Conservation (phyloP, 2,329 filamentous ascomycete species). For the Talaromyces sp. region DNA sequence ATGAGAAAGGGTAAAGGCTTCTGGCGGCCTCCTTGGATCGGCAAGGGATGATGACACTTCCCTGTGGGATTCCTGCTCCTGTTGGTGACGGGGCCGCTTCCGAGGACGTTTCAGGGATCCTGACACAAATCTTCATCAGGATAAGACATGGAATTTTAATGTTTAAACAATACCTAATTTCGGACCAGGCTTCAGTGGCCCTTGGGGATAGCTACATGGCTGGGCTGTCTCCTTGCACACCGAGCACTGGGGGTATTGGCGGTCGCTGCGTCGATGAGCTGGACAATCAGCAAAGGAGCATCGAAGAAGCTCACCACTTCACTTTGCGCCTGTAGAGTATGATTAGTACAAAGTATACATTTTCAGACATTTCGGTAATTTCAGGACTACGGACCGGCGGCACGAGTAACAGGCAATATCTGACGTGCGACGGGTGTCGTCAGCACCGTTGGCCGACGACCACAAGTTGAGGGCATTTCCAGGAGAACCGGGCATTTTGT, state of each 20-base stretch:
- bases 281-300: too few species aligned
- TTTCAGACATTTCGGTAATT: neutral
- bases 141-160: too few species aligned
- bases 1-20: too few species aligned
- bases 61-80: too few species aligned
- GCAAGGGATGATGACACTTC: too few species aligned
- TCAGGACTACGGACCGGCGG: too few species aligned
- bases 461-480: neutral
- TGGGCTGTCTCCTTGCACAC: conserved; percentile 18
- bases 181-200: conserved; percentile 23
- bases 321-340: neutral
- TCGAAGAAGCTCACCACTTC: neutral
- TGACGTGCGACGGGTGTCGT: neutral
- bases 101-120: neutral
- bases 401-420: neutral
- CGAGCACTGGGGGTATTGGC: conserved; percentile 3
- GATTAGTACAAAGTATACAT: too few species aligned
- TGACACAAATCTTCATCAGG: too few species aligned
- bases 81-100: too few species aligned
- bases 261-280: too few species aligned
- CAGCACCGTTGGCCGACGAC: neutral
- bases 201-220: conserved; percentile 21
- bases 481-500: neutral
- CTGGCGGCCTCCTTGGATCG: too few species aligned
- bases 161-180: conserved; percentile 22